Base-by-base conservation (phyloP, 495 filamentous ascomycete species). In the Amphirosellinia nigrospora region DNA sequence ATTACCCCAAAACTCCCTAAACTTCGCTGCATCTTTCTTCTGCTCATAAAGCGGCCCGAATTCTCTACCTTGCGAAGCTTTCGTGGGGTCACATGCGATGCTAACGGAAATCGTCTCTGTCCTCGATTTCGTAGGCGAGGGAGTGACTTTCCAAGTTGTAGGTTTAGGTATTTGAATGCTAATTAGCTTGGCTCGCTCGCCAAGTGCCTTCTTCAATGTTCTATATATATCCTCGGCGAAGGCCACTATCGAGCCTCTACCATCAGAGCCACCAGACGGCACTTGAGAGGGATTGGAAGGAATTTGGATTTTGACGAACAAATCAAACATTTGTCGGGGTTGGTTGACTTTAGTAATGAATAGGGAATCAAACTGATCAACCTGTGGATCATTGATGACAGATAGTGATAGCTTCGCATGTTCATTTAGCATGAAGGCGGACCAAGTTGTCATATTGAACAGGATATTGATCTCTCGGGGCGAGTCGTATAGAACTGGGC, bases 381-480 rank as follows among this genome's bases (percentile, higher is more conserved):
- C 86, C 23, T 87, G 78, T n/a, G 84, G 85, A 71, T 96, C 88
- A 68, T 89, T 90, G 19, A 98, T 85, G 75, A 92, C 89, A n/a
- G 83, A 85, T 28, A 96, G 74, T 0, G 93, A 91, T 64, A 84
- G 82, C 53, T 76, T 84, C 16, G 94, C 93, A 74, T 98, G 93
- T 50, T 90, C 87, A 60, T 88, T 87, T 55, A 91, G 80, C 72
- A 89, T 73, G 7, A 81, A 76, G 74, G 97, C 97, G 10, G 94
- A 95, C 91, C 92, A 97, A 39, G 86, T 78, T 0, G 89, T 91
- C 93, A 97, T 97, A 75, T 97, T 98, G 82, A 91, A 98, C 19
- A 97, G 84, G 46, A 98, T 69, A 74, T 99, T 98, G 70, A 94
- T 78, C 13, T 88, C 86, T 65, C 91, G 86, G 36, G 83, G 82